Evolutionary conservation across 306 rosid genomes (phyloP).

Genomic region (Castanea mollissima): DNA sequence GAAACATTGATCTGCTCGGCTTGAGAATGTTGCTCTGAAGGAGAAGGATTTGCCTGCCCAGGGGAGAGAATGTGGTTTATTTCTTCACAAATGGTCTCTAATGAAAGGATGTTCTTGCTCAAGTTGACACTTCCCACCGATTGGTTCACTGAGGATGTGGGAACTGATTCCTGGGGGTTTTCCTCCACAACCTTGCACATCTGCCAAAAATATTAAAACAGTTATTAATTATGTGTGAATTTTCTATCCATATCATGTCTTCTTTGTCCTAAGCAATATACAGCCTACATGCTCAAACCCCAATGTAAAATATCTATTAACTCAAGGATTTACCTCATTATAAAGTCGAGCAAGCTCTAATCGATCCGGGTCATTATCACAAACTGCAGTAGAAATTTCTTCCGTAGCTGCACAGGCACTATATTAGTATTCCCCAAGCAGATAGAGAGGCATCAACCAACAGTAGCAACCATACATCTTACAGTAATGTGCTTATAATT

Average conservation of each 20-base stretch:
- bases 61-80: constrained; percentile 52
- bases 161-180: constrained; percentile 35
- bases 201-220: constrained; percentile 39
- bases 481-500: neutral
- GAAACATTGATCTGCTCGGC: constrained; percentile 8
- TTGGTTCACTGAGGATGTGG: constrained; percentile 38
- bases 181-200: constrained; percentile 71
- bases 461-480: neutral
- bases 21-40: constrained; percentile 21
- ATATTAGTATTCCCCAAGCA: neutral
- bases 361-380: constrained; percentile 61
- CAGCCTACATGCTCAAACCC: neutral
- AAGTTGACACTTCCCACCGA: constrained; percentile 13
- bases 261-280: neutral
- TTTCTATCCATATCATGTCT: neutral
- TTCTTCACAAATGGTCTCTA: constrained; percentile 55
- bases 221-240: too few relatives aligned
- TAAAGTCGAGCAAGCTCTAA: constrained; percentile 66
- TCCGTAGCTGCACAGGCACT: constrained; percentile 54
- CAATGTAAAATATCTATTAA: neutral
- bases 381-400: constrained; percentile 59
- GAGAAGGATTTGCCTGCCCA: constrained; percentile 19
- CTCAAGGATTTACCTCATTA: constrained; percentile 56
- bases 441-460: neutral
- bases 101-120: constrained; percentile 33